Evolutionary conservation across 768 basidiomycete species (phyloP).

Genomic region (Boletus sp.): DNA sequence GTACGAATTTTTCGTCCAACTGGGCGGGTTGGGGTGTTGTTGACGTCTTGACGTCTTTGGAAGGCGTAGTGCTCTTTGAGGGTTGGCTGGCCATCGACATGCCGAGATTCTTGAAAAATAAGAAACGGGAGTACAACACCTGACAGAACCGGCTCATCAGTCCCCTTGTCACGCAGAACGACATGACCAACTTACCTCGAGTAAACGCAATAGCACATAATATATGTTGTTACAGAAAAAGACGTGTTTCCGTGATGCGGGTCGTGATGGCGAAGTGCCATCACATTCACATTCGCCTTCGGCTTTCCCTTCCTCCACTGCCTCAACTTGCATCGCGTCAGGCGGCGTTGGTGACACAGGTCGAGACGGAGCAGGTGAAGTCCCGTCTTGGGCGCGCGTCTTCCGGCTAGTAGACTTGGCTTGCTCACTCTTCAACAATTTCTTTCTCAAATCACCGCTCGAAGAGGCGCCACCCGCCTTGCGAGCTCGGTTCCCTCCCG

Average conservation of each 20-base stretch:
- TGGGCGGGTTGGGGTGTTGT: conserved; percentile 26
- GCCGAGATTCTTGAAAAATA: conserved; percentile 73
- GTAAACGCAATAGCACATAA: conserved; percentile 77
- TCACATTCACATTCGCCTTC: conserved; percentile 12
- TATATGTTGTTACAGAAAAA: conserved; percentile 91
- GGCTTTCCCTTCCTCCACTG: conserved; percentile 26
- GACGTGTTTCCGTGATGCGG: conserved; percentile 45
- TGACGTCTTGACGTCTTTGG: conserved; percentile 31
- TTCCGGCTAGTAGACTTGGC: conserved; percentile 65
- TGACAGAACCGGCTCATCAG: conserved; percentile 30
- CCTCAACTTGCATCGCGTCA: conserved; percentile 39
- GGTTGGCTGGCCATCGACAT: conserved; percentile 39
- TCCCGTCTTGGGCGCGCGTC: conserved; percentile 51
- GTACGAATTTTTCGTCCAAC: conserved; percentile 36
- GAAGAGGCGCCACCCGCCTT: conserved; percentile 38
- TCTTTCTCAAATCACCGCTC: conserved; percentile 72
- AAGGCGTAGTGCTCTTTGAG: conserved; percentile 9
- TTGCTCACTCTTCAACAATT: conserved; percentile 77
- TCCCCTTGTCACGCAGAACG: not conserved
- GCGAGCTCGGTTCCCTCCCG: conserved; percentile 40
- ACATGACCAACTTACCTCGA: conserved; percentile 63
- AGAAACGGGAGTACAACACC: conserved; percentile 80
- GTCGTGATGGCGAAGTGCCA: conserved; percentile 21
- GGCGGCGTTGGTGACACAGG: conserved; percentile 57
- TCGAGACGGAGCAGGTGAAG: conserved; percentile 56